A percentile compares a stretch with the other conserved stretches of the same genome.
phyloP scores from a whole-genome alignment of 2,329 filamentous ascomycete species.

The Ceratocystiopsis sp. region DNA sequence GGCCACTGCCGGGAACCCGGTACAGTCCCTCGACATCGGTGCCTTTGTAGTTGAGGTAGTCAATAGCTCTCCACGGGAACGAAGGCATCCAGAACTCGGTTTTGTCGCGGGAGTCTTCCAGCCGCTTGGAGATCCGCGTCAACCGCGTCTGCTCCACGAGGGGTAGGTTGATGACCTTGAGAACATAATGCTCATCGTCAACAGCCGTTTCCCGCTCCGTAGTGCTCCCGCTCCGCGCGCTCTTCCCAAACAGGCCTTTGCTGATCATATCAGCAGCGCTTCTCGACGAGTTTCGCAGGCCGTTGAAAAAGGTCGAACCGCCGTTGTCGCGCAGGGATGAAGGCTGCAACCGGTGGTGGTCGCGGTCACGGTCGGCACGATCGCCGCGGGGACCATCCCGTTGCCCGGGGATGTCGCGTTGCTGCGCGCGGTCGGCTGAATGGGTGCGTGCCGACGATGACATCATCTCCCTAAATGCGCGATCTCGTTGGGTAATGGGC shows the following conservation, averaged over 20 bases:
- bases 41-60: constrained; percentile 89
- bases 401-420: constrained; percentile 25
- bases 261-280: constrained; percentile 67
- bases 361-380: constrained; percentile 9
- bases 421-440: constrained; percentile 48
- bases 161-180: constrained; percentile 73
- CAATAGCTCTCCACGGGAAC: constrained; percentile 86
- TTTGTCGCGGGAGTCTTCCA: constrained; percentile 82
- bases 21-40: constrained; percentile 90
- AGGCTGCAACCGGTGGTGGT: constrained; percentile 21
- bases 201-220: constrained; percentile 46
- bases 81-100: constrained; percentile 99
- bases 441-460: constrained; percentile 48
- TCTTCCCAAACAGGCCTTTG: constrained; percentile 69
- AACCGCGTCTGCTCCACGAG: constrained; percentile 78
- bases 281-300: constrained; percentile 53
- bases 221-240: constrained; percentile 53
- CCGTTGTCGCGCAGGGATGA: constrained; percentile 44
- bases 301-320: constrained; percentile 50
- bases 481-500: constrained; percentile 44
- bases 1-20: constrained; percentile 76
- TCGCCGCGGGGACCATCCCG: constrained; percentile 17
- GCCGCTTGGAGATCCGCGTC: constrained; percentile 76
- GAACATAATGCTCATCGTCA: constrained; percentile 69
- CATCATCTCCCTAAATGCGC: constrained; percentile 52